phyloP scores from a whole-genome alignment of 225 moss, liverwort and hornwort species.

The Thuidium tamariscinum region DNA sequence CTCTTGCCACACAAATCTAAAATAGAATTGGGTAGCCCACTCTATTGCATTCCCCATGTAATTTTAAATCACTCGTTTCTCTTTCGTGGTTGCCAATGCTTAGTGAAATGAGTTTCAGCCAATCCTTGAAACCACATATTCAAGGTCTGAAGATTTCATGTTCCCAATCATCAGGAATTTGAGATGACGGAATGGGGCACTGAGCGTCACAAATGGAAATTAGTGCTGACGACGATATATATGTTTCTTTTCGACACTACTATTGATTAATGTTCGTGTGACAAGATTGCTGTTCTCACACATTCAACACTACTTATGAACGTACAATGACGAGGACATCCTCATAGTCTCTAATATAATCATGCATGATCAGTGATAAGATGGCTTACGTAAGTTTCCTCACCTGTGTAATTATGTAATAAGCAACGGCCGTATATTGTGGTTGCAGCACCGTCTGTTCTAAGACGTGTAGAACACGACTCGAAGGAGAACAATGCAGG shows the following conservation, averaged over 20 bases:
- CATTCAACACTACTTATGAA: neutral
- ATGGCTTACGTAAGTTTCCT: neutral
- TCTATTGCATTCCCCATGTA: too few species aligned
- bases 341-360: neutral
- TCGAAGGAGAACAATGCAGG: constrained; percentile 38
- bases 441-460: neutral
- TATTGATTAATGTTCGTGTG: neutral
- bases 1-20: neutral
- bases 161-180: neutral
- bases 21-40: neutral
- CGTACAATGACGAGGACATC: neutral
- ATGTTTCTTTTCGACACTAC: neutral
- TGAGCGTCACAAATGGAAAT: neutral
- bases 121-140: neutral
- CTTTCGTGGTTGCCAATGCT: neutral
- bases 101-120: neutral
- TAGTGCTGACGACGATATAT: neutral
- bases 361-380: neutral
- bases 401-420: neutral
- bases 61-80: neutral
- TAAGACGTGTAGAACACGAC: neutral
- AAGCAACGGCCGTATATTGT: neutral
- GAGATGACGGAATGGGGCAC: neutral
- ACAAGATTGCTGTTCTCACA: too few species aligned
- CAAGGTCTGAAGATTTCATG: neutral